Evolutionary conservation across 352 stramenopile genomes (phyloP).

Genomic region (Globisporangium radiosum): DNA sequence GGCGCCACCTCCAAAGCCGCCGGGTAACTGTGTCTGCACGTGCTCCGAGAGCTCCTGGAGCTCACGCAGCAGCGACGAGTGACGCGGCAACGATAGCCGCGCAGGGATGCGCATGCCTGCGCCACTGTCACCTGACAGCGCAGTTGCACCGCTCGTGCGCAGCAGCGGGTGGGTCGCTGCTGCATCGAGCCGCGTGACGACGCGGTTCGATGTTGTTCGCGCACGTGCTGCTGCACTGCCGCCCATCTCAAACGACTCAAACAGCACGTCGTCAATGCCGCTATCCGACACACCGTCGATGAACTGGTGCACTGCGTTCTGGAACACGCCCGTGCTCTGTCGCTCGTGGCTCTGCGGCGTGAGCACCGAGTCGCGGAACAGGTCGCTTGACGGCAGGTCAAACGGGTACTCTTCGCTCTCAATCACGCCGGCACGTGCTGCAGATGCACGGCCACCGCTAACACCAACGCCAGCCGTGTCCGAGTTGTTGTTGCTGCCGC

Average conservation of each 20-base stretch:
- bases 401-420: constrained; percentile 12
- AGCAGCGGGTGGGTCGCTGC: constrained; percentile 32
- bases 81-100: constrained; percentile 45
- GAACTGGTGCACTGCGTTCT: constrained; percentile 33
- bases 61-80: constrained; percentile 68
- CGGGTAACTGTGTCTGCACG: constrained; percentile 60
- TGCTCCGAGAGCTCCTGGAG: constrained; percentile 71
- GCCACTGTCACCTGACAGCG: constrained; percentile 6
- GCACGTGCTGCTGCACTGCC: constrained; percentile 23
- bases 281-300: constrained; percentile 53
- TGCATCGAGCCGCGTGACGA: constrained; percentile 10
- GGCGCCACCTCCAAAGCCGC: constrained; percentile 17
- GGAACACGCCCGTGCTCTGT: constrained; percentile 3
- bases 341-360: constrained; percentile 8
- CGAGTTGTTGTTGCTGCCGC: constrained; percentile 1
- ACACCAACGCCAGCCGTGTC: not conserved
- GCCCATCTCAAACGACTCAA: constrained; percentile 46
- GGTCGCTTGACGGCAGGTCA: constrained; percentile 12
- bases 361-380: constrained; percentile 7
- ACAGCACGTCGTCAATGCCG: constrained; percentile 46
- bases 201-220: constrained; percentile 19
- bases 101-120: constrained; percentile 23
- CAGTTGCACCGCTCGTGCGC: constrained; percentile 16
- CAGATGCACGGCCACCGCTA: not conserved
- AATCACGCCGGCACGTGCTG: not conserved